These are phyloP conservation scores for Cladosporium colombiae DNA, from an alignment of 2,329 filamentous ascomycete species.

Conservation along the genomic window DNA sequence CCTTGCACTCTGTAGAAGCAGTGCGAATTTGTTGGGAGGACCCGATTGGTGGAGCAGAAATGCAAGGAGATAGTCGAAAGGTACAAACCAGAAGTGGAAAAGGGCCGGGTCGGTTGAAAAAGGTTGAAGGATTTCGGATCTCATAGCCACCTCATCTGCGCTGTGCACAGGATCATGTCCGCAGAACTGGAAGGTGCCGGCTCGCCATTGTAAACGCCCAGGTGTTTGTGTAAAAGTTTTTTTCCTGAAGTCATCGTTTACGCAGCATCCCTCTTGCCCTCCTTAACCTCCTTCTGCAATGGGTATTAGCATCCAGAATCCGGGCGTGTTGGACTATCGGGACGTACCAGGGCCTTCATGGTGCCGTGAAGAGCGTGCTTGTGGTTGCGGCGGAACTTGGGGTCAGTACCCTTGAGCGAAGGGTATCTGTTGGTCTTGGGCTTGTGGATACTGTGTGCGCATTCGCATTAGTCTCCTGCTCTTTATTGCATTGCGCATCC, in stretches of 20 bases:
- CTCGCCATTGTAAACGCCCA: conserved; percentile 20
- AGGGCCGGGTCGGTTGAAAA: conserved; percentile 7
- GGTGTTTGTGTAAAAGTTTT: conserved; percentile 17
- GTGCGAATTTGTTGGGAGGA: conserved; percentile 22
- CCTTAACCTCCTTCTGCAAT: conserved; percentile 89
- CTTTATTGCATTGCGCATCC: not conserved
- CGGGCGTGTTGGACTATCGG: not conserved
- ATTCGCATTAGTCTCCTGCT: conserved; percentile 20
- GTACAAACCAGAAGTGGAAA: conserved; percentile 14
- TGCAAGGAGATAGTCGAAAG: conserved; percentile 4
- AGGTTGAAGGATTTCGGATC: conserved; percentile 21
- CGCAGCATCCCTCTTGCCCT: conserved; percentile 89
- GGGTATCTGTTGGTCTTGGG: conserved; percentile 99
- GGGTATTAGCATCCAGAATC: conserved; percentile 31
- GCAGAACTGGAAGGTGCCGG: conserved; percentile 20
- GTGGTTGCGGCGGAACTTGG: conserved; percentile 99
- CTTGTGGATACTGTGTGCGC: conserved; percentile 88
- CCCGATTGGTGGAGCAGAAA: conserved; percentile 2
- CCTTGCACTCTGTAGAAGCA: conserved; percentile 38
- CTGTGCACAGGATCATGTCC: conserved; percentile 11
- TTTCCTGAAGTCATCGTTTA: conserved; percentile 48
- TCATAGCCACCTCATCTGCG: conserved; percentile 21
- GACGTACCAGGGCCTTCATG: conserved; percentile 90
- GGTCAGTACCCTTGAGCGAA: conserved; percentile 96
- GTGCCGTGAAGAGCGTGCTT: conserved; percentile 99